A percentile compares a stretch with the other conserved stretches of the same genome.
phyloP scores from a whole-genome alignment of 179 eudicot species.

The Drosera spatulata region DNA sequence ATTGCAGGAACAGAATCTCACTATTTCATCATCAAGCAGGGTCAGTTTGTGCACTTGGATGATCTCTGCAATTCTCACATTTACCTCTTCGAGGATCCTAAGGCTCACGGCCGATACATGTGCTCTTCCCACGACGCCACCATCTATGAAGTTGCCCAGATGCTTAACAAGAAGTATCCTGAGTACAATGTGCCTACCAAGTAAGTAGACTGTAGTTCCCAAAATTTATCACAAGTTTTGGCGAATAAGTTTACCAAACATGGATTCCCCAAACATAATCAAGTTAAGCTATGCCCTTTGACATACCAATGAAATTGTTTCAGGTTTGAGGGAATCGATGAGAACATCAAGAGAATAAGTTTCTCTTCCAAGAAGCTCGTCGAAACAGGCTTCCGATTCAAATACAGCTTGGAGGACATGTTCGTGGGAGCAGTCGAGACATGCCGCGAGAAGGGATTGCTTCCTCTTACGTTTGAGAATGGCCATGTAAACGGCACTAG shows the following conservation, averaged over 20 bases:
- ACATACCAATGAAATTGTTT: too few relatives aligned
- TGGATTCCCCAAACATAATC: too few relatives aligned
- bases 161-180: slow-evolving; percentile 70
- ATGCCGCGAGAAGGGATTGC: slow-evolving; percentile 71
- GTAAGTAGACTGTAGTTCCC: slow-evolving; percentile 18
- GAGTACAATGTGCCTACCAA: slow-evolving; percentile 66
- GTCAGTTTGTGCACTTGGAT: slow-evolving; percentile 81
- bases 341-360: slow-evolving; percentile 32
- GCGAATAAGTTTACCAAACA: too few relatives aligned
- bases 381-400: slow-evolving; percentile 53
- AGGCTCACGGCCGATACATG: slow-evolving; percentile 71
- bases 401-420: slow-evolving; percentile 79
- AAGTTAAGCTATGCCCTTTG: too few relatives aligned
- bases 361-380: slow-evolving; percentile 67
- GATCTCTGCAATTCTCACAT: slow-evolving; percentile 88
- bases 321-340: slow-evolving; percentile 60
- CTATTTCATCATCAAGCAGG: slow-evolving; percentile 71
- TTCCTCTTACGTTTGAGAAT: slow-evolving; percentile 26
- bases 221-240: too few relatives aligned
- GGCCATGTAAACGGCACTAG: neutral
- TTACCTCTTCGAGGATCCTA: slow-evolving; percentile 63
- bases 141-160: slow-evolving; percentile 43
- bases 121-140: slow-evolving; percentile 83
- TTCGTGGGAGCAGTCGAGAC: slow-evolving; percentile 64
- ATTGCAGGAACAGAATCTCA: slow-evolving; percentile 66